Conservation (phyloP, 1,139 yeast species). For the Protomyces lactucae-debilis region DNA sequence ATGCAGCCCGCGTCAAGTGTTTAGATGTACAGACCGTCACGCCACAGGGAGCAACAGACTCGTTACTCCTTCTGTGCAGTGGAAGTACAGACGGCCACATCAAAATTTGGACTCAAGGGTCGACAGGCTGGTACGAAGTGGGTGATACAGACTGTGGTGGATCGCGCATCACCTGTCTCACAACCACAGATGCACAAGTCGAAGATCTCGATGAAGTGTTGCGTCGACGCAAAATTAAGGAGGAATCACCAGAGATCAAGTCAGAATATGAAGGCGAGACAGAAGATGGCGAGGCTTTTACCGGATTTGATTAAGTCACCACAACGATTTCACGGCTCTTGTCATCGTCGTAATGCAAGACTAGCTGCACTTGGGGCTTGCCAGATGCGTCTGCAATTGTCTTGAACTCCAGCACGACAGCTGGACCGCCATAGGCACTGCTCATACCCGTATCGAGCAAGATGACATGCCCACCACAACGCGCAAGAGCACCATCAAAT, state of each 20-base stretch:
- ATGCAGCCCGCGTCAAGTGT: slow-evolving; percentile 18
- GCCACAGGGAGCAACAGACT: slow-evolving; percentile 1
- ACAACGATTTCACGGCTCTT: slow-evolving; percentile 1
- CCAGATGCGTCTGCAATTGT: background rate
- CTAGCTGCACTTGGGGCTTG: background rate
- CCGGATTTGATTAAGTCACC: slow-evolving; percentile 1
- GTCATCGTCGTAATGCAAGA: slow-evolving; percentile 22
- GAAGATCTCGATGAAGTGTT: slow-evolving; percentile 22
- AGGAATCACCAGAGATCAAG: slow-evolving; percentile 33
- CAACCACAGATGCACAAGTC: slow-evolving; percentile 6
- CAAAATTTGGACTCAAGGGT: slow-evolving; percentile 70
- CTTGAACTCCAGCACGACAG: slow-evolving; percentile 19
- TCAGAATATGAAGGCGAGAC: slow-evolving; percentile 40
- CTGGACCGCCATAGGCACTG: slow-evolving; percentile 25
- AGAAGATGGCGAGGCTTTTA: slow-evolving; percentile 32
- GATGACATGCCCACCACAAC: slow-evolving; percentile 27
- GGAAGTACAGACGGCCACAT: slow-evolving; percentile 91
- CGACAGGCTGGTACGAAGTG: slow-evolving; percentile 29
- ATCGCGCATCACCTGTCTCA: slow-evolving; percentile 9
- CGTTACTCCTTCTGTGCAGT: slow-evolving; percentile 53
- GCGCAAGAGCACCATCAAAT: slow-evolving; percentile 21
- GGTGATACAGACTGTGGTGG: slow-evolving; percentile 18
- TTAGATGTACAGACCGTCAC: background rate
- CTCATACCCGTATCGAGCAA: slow-evolving; percentile 27
- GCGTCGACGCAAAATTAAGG: slow-evolving; percentile 7